phyloP scores from a whole-genome alignment of 1,284 basidiomycete species.

The Cerioporus squamosus region DNA sequence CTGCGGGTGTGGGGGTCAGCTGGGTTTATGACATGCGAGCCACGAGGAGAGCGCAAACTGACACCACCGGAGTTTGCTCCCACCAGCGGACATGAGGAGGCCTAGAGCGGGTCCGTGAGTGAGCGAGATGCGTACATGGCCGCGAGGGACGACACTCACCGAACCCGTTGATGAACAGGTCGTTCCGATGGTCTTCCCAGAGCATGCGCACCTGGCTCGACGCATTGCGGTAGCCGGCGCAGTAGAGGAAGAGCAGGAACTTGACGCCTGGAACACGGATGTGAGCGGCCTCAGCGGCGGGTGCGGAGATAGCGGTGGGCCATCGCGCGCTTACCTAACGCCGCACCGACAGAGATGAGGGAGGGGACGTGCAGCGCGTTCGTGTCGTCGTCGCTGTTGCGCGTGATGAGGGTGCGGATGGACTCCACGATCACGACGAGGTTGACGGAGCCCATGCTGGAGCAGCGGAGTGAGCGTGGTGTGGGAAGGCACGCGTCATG shows the following conservation, averaged over 20 bases:
- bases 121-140: too few relatives aligned
- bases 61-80: constrained; percentile 89
- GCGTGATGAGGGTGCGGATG: constrained; percentile 67
- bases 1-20: constrained; percentile 39
- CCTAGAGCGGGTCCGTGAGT: constrained; percentile 30
- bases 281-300: constrained; percentile 4
- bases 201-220: constrained; percentile 92
- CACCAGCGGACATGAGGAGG: constrained; percentile 89
- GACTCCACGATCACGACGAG: constrained; percentile 88
- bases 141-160: constrained; percentile 40
- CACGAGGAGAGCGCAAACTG: constrained; percentile 34
- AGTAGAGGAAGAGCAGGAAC: constrained; percentile 86
- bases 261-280: constrained; percentile 71
- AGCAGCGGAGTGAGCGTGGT: not conserved
- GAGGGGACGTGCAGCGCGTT: constrained; percentile 83
- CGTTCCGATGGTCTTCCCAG: constrained; percentile 96
- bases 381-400: constrained; percentile 54
- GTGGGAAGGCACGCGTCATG: not conserved
- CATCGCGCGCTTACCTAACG: constrained; percentile 61
- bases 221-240: constrained; percentile 74
- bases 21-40: not conserved
- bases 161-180: constrained; percentile 83
- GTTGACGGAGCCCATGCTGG: constrained; percentile 85
- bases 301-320: not conserved
- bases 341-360: constrained; percentile 81